Conservation (phyloP, 2,329 filamentous ascomycete species). For the Fusarium sp. region DNA sequence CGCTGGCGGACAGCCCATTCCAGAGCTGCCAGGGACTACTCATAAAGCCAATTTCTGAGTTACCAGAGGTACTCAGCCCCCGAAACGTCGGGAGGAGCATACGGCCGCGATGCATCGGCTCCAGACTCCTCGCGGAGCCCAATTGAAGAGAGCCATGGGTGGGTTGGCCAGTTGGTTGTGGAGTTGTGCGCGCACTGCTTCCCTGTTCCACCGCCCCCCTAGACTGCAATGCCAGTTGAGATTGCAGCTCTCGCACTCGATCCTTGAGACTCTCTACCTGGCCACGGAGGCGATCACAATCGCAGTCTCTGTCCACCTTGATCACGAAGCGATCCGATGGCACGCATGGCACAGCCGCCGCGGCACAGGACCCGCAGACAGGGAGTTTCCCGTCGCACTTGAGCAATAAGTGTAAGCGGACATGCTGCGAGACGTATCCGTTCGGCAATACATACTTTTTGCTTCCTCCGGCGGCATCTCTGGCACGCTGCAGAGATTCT, state of each 20-base stretch:
- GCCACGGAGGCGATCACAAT: slow-evolving; percentile 37
- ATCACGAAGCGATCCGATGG: slow-evolving; percentile 43
- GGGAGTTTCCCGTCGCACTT: slow-evolving; percentile 45
- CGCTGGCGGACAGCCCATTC: slow-evolving; percentile 39
- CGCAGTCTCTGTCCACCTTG: slow-evolving; percentile 39
- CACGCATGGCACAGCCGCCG: slow-evolving; percentile 36
- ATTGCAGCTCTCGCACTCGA: slow-evolving; percentile 34
- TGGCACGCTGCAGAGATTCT: slow-evolving; percentile 42
- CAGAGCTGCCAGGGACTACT: slow-evolving; percentile 44
- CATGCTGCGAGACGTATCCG: not conserved
- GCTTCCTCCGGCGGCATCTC: slow-evolving; percentile 43
- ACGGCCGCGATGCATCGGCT: slow-evolving; percentile 35
- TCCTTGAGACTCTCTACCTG: slow-evolving; percentile 36
- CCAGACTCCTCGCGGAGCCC: slow-evolving; percentile 22
- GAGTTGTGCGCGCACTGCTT: not conserved
- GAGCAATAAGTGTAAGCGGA: not conserved
- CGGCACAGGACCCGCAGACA: slow-evolving; percentile 36
- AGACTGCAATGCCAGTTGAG: slow-evolving; percentile 24
- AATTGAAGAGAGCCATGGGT: slow-evolving; percentile 12
- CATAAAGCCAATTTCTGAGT: slow-evolving; percentile 37
- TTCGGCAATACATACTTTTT: slow-evolving; percentile 32
- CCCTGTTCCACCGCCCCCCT: not conserved
- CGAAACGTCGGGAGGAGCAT: slow-evolving; percentile 44
- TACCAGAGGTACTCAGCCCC: slow-evolving; percentile 1
- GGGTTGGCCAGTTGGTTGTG: not conserved